These are phyloP conservation scores for Magnusiomyces clavatus DNA, from an alignment of 1,139 yeast genomes.

Conservation along the genomic window DNA sequence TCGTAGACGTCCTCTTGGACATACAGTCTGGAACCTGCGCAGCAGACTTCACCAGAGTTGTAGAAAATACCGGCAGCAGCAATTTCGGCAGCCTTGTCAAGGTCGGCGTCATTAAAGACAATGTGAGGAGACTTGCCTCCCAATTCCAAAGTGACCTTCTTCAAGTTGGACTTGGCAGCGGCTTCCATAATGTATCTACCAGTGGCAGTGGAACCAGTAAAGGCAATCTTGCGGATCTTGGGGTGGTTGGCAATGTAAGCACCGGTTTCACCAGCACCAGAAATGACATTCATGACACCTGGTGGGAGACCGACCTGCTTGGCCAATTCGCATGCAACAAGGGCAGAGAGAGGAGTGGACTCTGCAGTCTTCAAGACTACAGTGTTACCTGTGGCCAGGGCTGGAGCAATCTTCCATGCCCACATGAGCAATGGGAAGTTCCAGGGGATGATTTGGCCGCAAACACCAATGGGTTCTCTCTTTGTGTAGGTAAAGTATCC, in stretches of 20 bases:
- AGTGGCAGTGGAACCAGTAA: constrained; percentile 75
- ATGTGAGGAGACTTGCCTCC: constrained; percentile 86
- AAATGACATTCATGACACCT: constrained; percentile 67
- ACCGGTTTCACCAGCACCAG: constrained; percentile 74
- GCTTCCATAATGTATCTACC: constrained; percentile 67
- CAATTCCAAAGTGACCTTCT: constrained; percentile 68
- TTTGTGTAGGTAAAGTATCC: constrained; percentile 69
- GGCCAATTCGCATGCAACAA: constrained; percentile 51
- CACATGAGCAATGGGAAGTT: constrained; percentile 78
- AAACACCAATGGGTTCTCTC: constrained; percentile 76
- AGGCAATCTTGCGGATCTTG: constrained; percentile 66
- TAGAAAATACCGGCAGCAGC: constrained; percentile 58
- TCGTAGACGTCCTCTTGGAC: constrained; percentile 74
- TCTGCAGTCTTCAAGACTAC: constrained; percentile 75
- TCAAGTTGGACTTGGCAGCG: constrained; percentile 44
- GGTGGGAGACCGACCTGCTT: constrained; percentile 71
- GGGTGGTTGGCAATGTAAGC: constrained; percentile 62
- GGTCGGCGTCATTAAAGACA: constrained; percentile 65
- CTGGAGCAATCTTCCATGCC: constrained; percentile 81
- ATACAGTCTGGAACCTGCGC: constrained; percentile 78
- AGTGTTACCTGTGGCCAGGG: constrained; percentile 74
- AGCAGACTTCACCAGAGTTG: constrained; percentile 85
- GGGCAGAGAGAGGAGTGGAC: constrained; percentile 72
- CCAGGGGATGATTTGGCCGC: constrained; percentile 82
- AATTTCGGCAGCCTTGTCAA: constrained; percentile 55